Evolutionary conservation across 1,139 yeast genomes (phyloP).

Genomic region (Yamadazyma triangularis): DNA sequence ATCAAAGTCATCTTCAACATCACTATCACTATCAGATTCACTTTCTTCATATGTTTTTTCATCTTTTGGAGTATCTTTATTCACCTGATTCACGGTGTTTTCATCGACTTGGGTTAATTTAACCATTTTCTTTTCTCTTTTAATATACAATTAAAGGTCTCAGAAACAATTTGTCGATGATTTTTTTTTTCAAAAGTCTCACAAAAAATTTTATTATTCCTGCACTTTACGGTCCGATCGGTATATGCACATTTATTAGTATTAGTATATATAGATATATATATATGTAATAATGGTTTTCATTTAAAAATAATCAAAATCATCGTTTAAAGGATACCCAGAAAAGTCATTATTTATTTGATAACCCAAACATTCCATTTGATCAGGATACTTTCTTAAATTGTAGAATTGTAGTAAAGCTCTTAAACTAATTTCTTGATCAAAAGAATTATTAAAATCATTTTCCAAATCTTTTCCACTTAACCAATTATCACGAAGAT

Average conservation of each 20-base stretch:
- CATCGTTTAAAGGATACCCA: constrained; percentile 10
- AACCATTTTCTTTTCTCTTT: constrained; percentile 42
- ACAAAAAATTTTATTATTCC: constrained; percentile 1
- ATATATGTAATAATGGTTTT: too few relatives aligned
- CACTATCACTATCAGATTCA: constrained; percentile 54
- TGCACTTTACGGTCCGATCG: background rate
- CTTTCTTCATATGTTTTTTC: constrained; percentile 21
- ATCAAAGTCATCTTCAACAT: constrained; percentile 71
- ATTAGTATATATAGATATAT: too few relatives aligned
- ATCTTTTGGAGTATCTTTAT: constrained; percentile 6
- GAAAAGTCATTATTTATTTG: constrained; percentile 21
- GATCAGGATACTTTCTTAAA: constrained; percentile 47
- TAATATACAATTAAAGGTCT: too few relatives aligned
- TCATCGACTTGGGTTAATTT: constrained; percentile 70
- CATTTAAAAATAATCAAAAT: constrained; percentile 9
- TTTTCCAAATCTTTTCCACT: constrained; percentile 77
- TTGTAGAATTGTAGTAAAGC: constrained; percentile 80
- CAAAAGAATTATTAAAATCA: constrained; percentile 73
- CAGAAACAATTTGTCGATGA: constrained; percentile 12
- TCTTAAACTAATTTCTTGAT: constrained; percentile 82
- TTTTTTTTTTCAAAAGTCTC: constrained; percentile 5
- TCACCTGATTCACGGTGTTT: constrained; percentile 35
- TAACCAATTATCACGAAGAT: constrained; percentile 83
- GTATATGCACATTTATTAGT: background rate
- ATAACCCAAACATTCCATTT: constrained; percentile 57